Evolutionary conservation across 2,329 filamentous ascomycete genomes (phyloP).

Genomic region (Colletotrichum sp.): DNA sequence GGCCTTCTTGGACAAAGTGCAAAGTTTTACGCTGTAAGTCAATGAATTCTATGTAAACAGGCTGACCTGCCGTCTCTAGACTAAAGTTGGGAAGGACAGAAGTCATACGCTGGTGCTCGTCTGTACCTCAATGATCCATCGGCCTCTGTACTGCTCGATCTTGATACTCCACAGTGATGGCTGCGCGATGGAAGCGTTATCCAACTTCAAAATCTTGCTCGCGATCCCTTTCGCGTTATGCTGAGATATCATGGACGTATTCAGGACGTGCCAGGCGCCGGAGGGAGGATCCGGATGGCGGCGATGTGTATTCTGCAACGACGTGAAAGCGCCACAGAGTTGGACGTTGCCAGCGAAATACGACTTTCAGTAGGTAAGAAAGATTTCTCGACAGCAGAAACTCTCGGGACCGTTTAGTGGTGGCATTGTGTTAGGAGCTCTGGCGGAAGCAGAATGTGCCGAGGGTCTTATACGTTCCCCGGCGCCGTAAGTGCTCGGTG

Average conservation of each 20-base stretch:
- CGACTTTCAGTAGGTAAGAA: background rate
- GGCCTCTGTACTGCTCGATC: background rate
- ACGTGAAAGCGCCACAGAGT: background rate
- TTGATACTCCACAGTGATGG: background rate
- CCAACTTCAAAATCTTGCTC: background rate
- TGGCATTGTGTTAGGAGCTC: background rate
- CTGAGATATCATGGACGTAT: background rate
- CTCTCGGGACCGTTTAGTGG: background rate
- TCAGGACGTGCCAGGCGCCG: accelerated
- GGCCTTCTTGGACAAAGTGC: no score
- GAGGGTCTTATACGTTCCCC: background rate
- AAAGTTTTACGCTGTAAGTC: background rate
- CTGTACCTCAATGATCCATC: background rate
- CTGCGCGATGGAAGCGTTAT: accelerated
- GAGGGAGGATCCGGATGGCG: background rate
- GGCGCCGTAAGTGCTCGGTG: background rate
- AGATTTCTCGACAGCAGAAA: background rate
- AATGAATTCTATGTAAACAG: background rate
- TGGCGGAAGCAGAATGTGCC: background rate
- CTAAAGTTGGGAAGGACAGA: background rate
- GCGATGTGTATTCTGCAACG: background rate
- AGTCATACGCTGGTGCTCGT: background rate
- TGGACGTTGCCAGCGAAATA: background rate
- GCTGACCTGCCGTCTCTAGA: background rate
- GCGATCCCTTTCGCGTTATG: background rate